A percentile compares a stretch with the other conserved stretches of the same genome.
These are phyloP conservation scores for Blastomyces parvus DNA, from an alignment of 2,329 filamentous ascomycete genomes.

Conservation along the genomic window DNA sequence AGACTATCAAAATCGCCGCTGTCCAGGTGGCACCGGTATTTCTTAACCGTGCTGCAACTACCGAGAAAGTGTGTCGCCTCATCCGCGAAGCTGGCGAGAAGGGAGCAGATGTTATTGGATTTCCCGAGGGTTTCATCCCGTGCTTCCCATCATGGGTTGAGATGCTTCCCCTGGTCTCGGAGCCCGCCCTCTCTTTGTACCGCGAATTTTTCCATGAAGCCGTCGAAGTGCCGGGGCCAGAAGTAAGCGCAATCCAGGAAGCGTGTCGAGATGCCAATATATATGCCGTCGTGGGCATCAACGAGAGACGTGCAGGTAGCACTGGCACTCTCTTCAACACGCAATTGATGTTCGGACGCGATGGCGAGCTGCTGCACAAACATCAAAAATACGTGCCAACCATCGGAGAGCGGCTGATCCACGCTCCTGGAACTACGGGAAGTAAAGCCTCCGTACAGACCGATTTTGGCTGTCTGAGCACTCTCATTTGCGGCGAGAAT, in stretches of 20 bases:
- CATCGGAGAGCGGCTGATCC: constrained; percentile 6
- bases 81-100: constrained; percentile 8
- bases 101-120: constrained; percentile 8
- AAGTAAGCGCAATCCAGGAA: constrained; percentile 4
- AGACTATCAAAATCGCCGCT: constrained; percentile 4
- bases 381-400: constrained; percentile 10
- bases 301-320: constrained; percentile 6
- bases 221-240: constrained; percentile 8
- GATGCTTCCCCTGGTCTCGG: neutral
- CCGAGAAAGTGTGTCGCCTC: constrained; percentile 9
- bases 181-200: constrained; percentile 4
- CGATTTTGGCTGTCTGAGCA: constrained; percentile 6
- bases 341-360: constrained; percentile 5
- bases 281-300: constrained; percentile 7
- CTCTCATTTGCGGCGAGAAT: constrained; percentile 9
- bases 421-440: constrained; percentile 7
- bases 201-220: constrained; percentile 6
- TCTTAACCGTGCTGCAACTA: constrained; percentile 6
- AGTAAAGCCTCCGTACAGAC: constrained; percentile 6
- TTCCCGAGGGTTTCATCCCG: constrained; percentile 5
- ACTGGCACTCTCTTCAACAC: constrained; percentile 7
- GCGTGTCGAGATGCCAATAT: constrained; percentile 6
- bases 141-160: constrained; percentile 7
- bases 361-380: constrained; percentile 9
- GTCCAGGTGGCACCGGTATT: constrained; percentile 9